Conservation (phyloP, 495 filamentous ascomycete species). For the Trichoderma asperelloides region DNA sequence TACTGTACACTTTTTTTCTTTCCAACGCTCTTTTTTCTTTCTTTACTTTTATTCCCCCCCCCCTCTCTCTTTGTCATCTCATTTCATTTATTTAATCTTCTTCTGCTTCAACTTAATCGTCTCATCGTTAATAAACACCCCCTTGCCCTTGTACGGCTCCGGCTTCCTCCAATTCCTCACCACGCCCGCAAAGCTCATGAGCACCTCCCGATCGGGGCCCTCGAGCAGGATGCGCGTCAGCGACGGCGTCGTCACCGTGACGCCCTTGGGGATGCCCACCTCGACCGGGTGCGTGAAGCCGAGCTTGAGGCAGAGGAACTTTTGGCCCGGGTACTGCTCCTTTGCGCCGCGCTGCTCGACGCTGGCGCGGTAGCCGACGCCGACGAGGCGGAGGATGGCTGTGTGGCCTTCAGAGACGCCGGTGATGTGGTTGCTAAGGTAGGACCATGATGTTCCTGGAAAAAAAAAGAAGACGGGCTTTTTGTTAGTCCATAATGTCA, state of each 20-base stretch:
- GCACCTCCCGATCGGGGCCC: constrained; percentile 70
- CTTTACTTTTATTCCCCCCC: neutral
- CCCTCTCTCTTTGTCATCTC: neutral
- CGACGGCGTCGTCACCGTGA: constrained; percentile 81
- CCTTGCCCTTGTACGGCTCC: constrained; percentile 99
- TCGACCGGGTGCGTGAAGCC: constrained; percentile 95
- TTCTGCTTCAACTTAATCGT: constrained; percentile 96
- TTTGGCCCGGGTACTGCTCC: constrained; percentile 65
- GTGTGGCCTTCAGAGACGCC: constrained; percentile 96
- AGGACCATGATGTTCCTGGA: constrained; percentile 77
- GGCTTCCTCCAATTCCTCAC: constrained; percentile 83
- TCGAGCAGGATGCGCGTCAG: constrained; percentile 92
- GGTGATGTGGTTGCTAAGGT: constrained; percentile 79
- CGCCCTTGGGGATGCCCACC: constrained; percentile 67
- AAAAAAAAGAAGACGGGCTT: neutral
- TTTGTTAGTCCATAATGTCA: too few relatives aligned
- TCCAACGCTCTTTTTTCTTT: neutral
- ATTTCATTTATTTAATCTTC: constrained; percentile 80
- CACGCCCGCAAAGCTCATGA: constrained; percentile 83
- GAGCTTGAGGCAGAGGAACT: constrained; percentile 85
- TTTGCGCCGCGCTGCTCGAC: constrained; percentile 73
- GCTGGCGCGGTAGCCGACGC: constrained; percentile 88
- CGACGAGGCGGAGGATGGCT: constrained; percentile 84
- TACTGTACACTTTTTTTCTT: neutral
- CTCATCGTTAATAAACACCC: constrained; percentile 94